Base-by-base conservation (phyloP, 2,329 filamentous ascomycete genomes). In the Clarireedia hainanense region DNA sequence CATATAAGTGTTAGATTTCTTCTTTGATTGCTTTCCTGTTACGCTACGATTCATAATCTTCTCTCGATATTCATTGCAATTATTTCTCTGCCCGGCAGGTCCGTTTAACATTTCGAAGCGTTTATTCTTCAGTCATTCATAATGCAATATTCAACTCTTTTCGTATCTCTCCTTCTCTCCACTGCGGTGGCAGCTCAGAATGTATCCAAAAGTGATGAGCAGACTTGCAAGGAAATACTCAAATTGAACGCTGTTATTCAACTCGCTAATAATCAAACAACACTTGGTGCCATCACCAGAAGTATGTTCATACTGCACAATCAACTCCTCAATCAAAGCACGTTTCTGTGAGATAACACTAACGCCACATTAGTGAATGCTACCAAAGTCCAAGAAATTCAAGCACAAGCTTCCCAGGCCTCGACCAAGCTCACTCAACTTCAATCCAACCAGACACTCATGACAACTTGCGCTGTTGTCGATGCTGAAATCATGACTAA, bases 231-330 rank as follows among this genome's bases (percentile, higher is more conserved):
- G 48, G 57, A 68, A 48, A 65, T 74, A 49, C 50, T 61, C 46
- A 61, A 62, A 54, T 62, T 72, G 5, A 68, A 64, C 58, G 47
- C 61, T 40, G 43, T 69, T 36, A 60, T 71, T 53, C 60, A 65
- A 42, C 60, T 72, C 4, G 71, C 70, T 20, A 58, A 60, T 62
- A 74, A 75, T 64, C 58, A 64, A 6, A 73, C 72, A 36, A 60
- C 64, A 57, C 67, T 75, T 4, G 63, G 67, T 36, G 50, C 64
- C 49, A 57, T 67, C 47, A 67, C 69, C 47, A 59, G 70, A 23
- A 67, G 52, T 54, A 49, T 14, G 50, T 12, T 17, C 24, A 12
- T 12, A 34, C 12, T 12, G 9, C 10, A 9, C 10, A 45, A 23
- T 42, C 15, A 17, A 7, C 15, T 7, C 17, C 15, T 26, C 24